Base-by-base conservation (phyloP, 441 rosid genomes). In the Erodium trifolium region DNA sequence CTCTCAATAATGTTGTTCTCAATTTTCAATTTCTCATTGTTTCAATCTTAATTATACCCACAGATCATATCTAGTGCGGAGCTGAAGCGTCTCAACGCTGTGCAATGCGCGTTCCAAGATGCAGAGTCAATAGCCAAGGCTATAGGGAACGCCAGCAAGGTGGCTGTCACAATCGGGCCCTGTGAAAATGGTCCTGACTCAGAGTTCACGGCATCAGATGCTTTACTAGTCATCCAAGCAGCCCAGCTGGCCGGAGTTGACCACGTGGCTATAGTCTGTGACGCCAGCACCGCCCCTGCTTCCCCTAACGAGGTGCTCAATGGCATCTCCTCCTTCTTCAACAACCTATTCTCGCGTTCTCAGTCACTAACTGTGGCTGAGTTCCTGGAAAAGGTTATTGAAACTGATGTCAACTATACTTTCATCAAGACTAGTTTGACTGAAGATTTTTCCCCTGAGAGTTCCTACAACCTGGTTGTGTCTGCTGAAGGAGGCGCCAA, bases 81-180 rank as follows among this genome's bases (percentile, higher is more conserved):
- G 70, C 78, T 81, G n/a, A 91, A 76, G 37, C 88, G 91, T 13
- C 85, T 93, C 60, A 91, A 93, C 66, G 99, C 99, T 0, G 99
- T 93, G 3, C 84, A 88, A 78, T 93, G 93, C 41, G 71, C 86
- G 6, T 89, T 87, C 78, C 57, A 81, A 63, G 88, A 84, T 64
- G 80, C 88, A 3, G 90, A 93, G 72, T 85, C 92, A 43, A 89
- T 91, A 59, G 97, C 99, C 45, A 93, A 87, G 76, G 96, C 99
- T n/a, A 93, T 93, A 23, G 99, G 99, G 19, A 91, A 93, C 73
- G 96, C 99, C 39, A 83, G 92, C 82, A 93, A 93, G 78, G 92
- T 86, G 19, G 97, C 89, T 10, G 88, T 93, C 66, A 93, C 96
- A 0, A 77, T 93, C 5, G 93, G 97, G 27, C 82, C 86, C 0